Conservation (phyloP, 441 rosid genomes). For the Arabidopsis hybrid region DNA sequence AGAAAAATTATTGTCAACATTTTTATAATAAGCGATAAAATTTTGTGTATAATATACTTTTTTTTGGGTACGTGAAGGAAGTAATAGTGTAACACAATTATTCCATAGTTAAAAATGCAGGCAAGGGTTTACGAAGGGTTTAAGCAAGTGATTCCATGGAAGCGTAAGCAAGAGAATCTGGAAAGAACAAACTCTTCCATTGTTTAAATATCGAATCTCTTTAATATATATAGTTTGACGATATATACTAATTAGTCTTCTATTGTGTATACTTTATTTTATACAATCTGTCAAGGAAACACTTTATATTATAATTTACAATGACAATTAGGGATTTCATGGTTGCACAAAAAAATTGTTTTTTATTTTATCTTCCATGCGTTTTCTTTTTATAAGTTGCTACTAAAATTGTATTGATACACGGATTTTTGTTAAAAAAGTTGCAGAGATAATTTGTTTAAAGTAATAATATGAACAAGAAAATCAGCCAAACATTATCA, state of each 20-base stretch:
- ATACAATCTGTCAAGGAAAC: slow-evolving; percentile 11
- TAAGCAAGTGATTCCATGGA: slow-evolving; percentile 77
- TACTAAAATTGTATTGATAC: not conserved
- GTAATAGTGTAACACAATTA: slow-evolving; percentile 17
- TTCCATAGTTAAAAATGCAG: slow-evolving; percentile 49
- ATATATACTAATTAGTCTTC: slow-evolving; percentile 10
- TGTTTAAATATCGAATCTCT: slow-evolving; percentile 32
- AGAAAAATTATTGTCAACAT: not conserved
- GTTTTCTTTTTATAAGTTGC: no score
- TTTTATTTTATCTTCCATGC: no score
- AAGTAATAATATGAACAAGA: not conserved
- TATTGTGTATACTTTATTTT: slow-evolving; percentile 21
- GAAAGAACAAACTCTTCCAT: slow-evolving; percentile 28
- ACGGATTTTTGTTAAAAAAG: not conserved
- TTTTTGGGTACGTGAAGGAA: slow-evolving; percentile 26
- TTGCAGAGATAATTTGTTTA: not conserved
- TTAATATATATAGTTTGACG: not conserved
- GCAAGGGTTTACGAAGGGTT: slow-evolving; percentile 63
- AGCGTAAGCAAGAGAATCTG: slow-evolving; percentile 46
- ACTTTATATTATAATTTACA: not conserved
- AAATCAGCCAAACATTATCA: not conserved
- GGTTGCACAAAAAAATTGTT: no score
- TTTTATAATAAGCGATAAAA: not conserved
- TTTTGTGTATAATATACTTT: not conserved
- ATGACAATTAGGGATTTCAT: not conserved